Conservation (phyloP, 441 rosid genomes). For the Bocquillonia castaneifolia region DNA sequence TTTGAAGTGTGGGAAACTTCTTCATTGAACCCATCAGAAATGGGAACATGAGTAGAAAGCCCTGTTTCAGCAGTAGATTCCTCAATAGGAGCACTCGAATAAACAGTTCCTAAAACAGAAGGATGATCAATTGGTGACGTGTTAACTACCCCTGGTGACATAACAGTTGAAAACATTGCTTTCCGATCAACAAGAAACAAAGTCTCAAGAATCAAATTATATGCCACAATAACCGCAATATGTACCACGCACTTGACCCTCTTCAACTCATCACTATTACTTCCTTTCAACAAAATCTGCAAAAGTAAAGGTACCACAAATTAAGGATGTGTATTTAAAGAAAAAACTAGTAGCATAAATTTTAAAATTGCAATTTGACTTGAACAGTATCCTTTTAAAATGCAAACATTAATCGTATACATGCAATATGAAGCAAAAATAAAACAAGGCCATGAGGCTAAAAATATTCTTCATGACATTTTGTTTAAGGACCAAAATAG, state of each 20-base stretch:
- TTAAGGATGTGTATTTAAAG: slow-evolving; percentile 1
- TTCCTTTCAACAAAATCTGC: slow-evolving; percentile 93
- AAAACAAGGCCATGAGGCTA: neutral
- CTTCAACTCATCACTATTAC: slow-evolving; percentile 72
- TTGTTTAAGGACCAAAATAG: neutral
- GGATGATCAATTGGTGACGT: slow-evolving; percentile 26
- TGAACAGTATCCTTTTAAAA: neutral
- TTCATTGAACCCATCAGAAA: slow-evolving; percentile 40
- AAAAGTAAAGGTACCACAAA: slow-evolving; percentile 17
- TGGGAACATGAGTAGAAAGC: slow-evolving; percentile 42
- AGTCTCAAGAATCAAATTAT: slow-evolving; percentile 86
- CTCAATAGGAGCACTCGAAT: slow-evolving; percentile 25
- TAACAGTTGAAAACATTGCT: slow-evolving; percentile 73
- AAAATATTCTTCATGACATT: neutral
- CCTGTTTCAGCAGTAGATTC: slow-evolving; percentile 29
- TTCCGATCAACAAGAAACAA: slow-evolving; percentile 82
- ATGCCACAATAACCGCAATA: slow-evolving; percentile 61
- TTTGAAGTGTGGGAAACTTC: slow-evolving; percentile 31
- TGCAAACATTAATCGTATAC: neutral
- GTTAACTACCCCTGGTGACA: slow-evolving; percentile 34
- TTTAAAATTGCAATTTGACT: neutral
- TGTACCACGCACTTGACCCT: slow-evolving; percentile 79
- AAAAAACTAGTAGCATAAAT: neutral
- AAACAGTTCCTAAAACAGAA: slow-evolving; percentile 32
- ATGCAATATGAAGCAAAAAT: neutral